A percentile compares a stretch with the other conserved stretches of the same genome.
phyloP scores from a whole-genome alignment of 495 filamentous ascomycete genomes.

The Letharia lupina region DNA sequence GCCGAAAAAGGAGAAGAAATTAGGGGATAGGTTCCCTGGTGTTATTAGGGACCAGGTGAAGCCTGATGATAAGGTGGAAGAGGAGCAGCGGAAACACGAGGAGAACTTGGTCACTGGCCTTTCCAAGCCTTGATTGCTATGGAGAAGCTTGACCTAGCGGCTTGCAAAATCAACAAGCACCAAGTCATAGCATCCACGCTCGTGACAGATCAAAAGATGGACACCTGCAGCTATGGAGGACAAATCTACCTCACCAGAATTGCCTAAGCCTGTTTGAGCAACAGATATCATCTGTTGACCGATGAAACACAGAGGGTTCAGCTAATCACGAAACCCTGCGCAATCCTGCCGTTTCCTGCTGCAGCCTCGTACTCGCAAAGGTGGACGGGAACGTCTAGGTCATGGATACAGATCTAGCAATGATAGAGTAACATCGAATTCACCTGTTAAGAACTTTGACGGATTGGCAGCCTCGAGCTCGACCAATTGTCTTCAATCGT shows the following conservation, averaged over 20 bases:
- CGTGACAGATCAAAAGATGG: neutral
- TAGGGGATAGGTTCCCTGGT: conserved; percentile 59
- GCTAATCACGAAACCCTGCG: neutral
- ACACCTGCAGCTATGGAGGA: neutral
- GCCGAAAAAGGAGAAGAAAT: conserved; percentile 60
- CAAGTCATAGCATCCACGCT: neutral
- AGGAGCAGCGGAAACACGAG: conserved; percentile 15
- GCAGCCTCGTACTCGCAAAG: neutral
- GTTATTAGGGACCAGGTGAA: conserved; percentile 14
- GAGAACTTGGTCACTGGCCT: conserved; percentile 10
- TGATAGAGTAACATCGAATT: neutral
- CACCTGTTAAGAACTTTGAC: neutral
- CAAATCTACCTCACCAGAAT: neutral
- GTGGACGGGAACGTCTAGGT: neutral
- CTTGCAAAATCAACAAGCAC: neutral
- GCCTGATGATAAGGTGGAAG: conserved; percentile 20
- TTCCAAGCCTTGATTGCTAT: neutral
- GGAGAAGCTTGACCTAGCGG: neutral
- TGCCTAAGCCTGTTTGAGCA: neutral
- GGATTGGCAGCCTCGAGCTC: too few species aligned
- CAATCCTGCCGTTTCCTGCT: neutral
- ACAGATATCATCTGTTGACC: neutral
- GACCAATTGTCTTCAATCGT: neutral
- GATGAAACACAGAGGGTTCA: neutral
- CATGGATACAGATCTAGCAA: neutral